Conservation (phyloP, 192 early-diverging fungal genomes). For the Chytriomyces confervae region DNA sequence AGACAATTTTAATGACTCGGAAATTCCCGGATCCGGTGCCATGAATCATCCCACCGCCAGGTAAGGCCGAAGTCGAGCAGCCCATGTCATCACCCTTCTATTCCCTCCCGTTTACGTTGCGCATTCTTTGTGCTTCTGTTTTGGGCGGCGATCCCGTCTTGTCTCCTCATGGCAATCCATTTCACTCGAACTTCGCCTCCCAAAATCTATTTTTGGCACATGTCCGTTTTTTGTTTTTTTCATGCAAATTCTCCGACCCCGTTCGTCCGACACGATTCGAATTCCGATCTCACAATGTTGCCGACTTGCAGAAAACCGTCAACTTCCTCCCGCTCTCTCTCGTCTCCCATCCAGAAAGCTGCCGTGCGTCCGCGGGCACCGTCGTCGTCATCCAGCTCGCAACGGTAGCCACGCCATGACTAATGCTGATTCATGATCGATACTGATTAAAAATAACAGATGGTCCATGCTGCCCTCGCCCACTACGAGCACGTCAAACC, state of each 20-base stretch:
- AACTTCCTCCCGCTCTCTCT: neutral
- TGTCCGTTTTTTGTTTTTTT: conserved; percentile 17
- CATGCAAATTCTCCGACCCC: neutral
- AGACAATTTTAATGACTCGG: neutral
- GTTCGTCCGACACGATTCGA: neutral
- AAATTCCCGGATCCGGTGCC: neutral
- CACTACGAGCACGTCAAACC: neutral
- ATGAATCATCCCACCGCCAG: neutral
- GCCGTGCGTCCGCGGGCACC: neutral
- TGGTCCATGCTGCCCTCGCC: conserved; percentile 11
- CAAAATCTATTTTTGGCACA: neutral
- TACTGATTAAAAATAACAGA: neutral
- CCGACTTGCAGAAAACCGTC: neutral
- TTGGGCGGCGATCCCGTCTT: neutral
- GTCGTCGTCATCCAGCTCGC: neutral
- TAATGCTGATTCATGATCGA: neutral
- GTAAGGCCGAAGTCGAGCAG: neutral
- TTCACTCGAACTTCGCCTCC: neutral
- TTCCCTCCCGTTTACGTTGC: neutral
- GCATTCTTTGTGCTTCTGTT: neutral
- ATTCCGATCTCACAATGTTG: neutral
- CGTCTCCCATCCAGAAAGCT: neutral
- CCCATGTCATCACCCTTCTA: neutral
- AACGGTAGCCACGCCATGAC: neutral
- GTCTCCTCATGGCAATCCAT: neutral